Evolutionary conservation across 768 basidiomycete genomes (phyloP), one percentile per base, ranked within the genome.

Genomic region (Mrakia frigida): DNA sequence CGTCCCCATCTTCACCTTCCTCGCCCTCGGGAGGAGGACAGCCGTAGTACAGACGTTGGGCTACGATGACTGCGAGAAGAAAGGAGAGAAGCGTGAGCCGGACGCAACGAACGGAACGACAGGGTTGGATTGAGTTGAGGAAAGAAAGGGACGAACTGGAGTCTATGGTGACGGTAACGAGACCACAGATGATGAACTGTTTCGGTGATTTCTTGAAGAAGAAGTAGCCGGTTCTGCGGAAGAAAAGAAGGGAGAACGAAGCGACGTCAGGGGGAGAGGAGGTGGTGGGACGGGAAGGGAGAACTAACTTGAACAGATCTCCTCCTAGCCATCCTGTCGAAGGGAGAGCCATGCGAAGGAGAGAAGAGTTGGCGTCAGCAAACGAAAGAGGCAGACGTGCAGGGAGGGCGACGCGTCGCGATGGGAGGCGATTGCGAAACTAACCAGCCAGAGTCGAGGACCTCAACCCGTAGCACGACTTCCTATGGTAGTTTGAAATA

Each of bases 261-360:
- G 41, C 16, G n/a, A 25, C n/a, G n/a, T n/a, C n/a, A n/a, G n/a
- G n/a, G n/a, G n/a, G n/a, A n/a, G n/a, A n/a, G n/a, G n/a, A 28
- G 14, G 31, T 23, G 37, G 60, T 65, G 60, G 10, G 65, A 23
- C 6, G n/a, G 18, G 4, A 4, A 31, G 41, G 25, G 43, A 13
- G 41, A 6, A 46, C 65, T 31, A 13, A 73, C 72, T 77, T 77
- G 72, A 67, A 77, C 39, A 77, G 28, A 43, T 77, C 76, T 23
- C 76, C 76, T n/a, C 71, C 73, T 10, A 74, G 56, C 76, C 76
- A 77, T 33, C 76, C 76, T 77, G 59, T 18, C 7, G 6, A n/a
- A 13, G 16, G 33, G 25, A 35, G n/a, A n/a, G n/a, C n/a, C n/a
- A n/a, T 2, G 28, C n/a, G 59, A 73, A 37, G 28, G 2, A 6